phyloP scores from a whole-genome alignment of 129 eudicot genomes.

The Ambrosia trifida region DNA sequence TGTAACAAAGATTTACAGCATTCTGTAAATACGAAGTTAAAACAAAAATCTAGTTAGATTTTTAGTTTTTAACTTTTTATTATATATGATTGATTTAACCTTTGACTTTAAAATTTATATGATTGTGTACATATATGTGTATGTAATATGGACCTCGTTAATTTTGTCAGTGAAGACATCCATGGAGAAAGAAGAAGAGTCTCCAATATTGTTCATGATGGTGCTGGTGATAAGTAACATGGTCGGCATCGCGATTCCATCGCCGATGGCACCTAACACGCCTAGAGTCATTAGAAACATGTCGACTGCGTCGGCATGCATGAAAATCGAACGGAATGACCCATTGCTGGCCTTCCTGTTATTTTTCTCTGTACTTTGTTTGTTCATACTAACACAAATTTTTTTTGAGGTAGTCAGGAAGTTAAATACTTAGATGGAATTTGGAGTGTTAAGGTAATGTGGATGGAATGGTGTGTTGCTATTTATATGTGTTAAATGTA shows the following conservation, averaged over 20 bases:
- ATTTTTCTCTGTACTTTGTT: constrained; percentile 4
- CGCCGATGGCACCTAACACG: constrained; percentile 69
- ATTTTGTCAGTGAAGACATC: constrained; percentile 38
- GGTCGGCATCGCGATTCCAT: constrained; percentile 71
- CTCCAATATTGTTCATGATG: constrained; percentile 77
- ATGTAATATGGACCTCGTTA: constrained; percentile 49
- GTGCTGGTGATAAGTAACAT: constrained; percentile 65
- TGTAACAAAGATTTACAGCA: constrained; percentile 51
- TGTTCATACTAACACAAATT: constrained; percentile 29
- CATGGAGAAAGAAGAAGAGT: constrained; percentile 19
- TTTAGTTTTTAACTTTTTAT: neutral
- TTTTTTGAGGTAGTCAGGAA: constrained; percentile 4
- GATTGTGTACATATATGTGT: neutral
- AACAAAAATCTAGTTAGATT: neutral
- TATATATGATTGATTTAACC: neutral
- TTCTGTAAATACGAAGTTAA: constrained; percentile 39
- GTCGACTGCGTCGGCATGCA: constrained; percentile 79
- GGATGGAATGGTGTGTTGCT: constrained; percentile 19
- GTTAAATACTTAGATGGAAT: neutral
- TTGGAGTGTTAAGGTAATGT: constrained; percentile 15
- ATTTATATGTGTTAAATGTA: constrained; percentile 18
- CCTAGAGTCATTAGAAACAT: constrained; percentile 64
- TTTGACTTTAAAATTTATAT: neutral
- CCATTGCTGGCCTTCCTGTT: constrained; percentile 31
- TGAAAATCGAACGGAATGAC: constrained; percentile 66